Evolutionary conservation across 768 basidiomycete genomes (phyloP), one percentile per base, ranked within the genome.

Genomic region (Hemileccinum rubropunctum): DNA sequence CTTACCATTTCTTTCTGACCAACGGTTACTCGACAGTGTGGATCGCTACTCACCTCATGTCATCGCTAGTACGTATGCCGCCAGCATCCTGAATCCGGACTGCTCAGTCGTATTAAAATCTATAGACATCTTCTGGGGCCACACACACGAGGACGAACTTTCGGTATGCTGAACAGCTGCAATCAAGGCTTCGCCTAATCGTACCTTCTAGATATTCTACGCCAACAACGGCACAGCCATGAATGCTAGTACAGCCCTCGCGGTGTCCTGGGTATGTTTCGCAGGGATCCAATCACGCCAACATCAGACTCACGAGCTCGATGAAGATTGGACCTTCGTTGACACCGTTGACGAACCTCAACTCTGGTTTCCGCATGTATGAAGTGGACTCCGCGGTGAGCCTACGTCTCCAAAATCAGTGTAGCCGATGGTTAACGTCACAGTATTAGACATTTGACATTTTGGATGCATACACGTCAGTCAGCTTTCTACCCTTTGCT

Each of bases 361-460:
- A 87, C 65, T 82, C 82, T 17, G 85, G 86, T 4, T 87, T 87
- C 73, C 71, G 63, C 36, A 51, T 69, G 47, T 70, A 71, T 47
- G 70, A 72, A 57, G 66, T 71, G 6, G 71, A 72, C 50, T 66
- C 67, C 5, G 68, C 47, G 14, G 67, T 65, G 30, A 11, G 63
- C 53, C 43, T 27, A 20, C 12, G 34, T 27, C 36, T 27, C 52
- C 27, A 28, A 5, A n/a, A 51, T 37, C 13, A n/a, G 6, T 12
- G 23, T 26, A 27, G 17, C 36, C 27, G 10, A 17, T 11, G 11
- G 21, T 14, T 41, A 15, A 38, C n/a, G n/a, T n/a, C n/a, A n/a
- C n/a, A n/a, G n/a, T n/a, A n/a, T n/a, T n/a, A n/a, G 82, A 85
- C 84, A 1, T 87, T 86, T 56, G 84, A 89, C n/a, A 73, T 88